phyloP scores from a whole-genome alignment of 2,329 filamentous ascomycete species.

The Ophiostoma novo-ulmi region DNA sequence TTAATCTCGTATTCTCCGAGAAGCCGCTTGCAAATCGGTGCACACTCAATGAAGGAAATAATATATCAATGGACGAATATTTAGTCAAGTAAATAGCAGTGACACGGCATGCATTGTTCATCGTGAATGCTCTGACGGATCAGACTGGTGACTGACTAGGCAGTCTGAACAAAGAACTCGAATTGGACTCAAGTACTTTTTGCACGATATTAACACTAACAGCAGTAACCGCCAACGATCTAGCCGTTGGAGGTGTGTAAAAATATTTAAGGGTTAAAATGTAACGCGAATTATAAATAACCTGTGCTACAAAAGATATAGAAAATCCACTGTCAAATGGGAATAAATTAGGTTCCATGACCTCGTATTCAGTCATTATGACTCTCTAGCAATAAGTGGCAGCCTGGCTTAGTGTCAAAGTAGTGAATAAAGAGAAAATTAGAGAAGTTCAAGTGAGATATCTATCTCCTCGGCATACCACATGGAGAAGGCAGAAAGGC shows the following conservation, averaged over 20 bases:
- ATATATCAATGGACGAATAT: neutral
- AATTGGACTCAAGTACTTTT: neutral
- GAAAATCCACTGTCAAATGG: neutral
- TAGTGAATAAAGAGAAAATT: neutral
- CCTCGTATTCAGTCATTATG: slow-evolving; percentile 5
- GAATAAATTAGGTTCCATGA: neutral
- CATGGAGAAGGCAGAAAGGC: neutral
- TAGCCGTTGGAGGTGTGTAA: neutral
- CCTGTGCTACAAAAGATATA: neutral
- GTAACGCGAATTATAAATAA: slow-evolving; percentile 5
- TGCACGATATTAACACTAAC: neutral
- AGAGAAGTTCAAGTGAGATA: neutral
- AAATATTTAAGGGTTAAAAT: neutral
- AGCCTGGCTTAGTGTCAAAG: neutral
- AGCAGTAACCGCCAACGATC: neutral
- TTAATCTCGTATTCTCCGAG: neutral
- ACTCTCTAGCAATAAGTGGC: neutral
- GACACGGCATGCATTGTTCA: neutral
- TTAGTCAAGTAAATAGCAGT: neutral
- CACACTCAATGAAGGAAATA: neutral
- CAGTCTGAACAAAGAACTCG: neutral
- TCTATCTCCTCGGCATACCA: neutral
- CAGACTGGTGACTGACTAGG: neutral
- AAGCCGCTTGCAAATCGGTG: neutral
- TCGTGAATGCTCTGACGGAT: neutral